These are phyloP conservation scores for Leishmania braziliensis DNA, from an alignment of 208 protist species.

Conservation along the genomic window DNA sequence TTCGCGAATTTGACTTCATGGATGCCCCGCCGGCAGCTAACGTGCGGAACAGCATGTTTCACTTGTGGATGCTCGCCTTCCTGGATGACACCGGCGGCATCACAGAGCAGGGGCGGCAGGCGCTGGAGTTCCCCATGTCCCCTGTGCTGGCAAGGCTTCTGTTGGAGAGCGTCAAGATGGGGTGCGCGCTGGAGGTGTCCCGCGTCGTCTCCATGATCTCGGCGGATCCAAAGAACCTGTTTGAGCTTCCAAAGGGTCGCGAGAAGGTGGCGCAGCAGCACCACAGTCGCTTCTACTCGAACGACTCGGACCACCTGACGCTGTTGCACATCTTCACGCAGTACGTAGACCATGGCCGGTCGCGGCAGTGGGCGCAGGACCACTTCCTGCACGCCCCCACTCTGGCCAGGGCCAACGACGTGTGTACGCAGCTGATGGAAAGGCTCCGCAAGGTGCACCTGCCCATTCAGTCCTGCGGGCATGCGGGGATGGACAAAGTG, in stretches of 20 bases:
- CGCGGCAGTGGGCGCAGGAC: constrained; percentile 94
- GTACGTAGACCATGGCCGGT: constrained; percentile 93
- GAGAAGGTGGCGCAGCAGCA: constrained; percentile 84
- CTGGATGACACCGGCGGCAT: constrained; percentile 96
- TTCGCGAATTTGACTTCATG: constrained; percentile 99
- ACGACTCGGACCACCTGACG: constrained; percentile 99
- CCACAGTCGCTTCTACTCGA: constrained; percentile 94
- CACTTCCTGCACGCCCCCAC: constrained; percentile 98
- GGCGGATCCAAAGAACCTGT: constrained; percentile 94
- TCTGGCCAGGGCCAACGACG: constrained; percentile 90
- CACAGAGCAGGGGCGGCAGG: constrained; percentile 94
- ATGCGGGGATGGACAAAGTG: constrained; percentile 90
- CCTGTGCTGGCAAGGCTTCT: constrained; percentile 97
- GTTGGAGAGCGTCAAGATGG: constrained; percentile 67
- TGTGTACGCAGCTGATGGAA: constrained; percentile 97
- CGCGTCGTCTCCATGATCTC: constrained; percentile 98
- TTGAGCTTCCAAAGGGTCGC: constrained; percentile 91
- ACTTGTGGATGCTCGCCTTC: constrained; percentile 98
- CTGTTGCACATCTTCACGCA: constrained; percentile 98
- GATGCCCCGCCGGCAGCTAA: constrained; percentile 97
- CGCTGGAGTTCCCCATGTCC: constrained; percentile 98
- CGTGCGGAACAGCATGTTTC: constrained; percentile 94
- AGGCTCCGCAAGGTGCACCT: constrained; percentile 90
- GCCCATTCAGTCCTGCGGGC: constrained; percentile 53
- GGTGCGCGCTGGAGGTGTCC: constrained; percentile 90